Conservation (phyloP, 2,329 filamentous ascomycete genomes). For the Pseudocercospora macadamiae region DNA sequence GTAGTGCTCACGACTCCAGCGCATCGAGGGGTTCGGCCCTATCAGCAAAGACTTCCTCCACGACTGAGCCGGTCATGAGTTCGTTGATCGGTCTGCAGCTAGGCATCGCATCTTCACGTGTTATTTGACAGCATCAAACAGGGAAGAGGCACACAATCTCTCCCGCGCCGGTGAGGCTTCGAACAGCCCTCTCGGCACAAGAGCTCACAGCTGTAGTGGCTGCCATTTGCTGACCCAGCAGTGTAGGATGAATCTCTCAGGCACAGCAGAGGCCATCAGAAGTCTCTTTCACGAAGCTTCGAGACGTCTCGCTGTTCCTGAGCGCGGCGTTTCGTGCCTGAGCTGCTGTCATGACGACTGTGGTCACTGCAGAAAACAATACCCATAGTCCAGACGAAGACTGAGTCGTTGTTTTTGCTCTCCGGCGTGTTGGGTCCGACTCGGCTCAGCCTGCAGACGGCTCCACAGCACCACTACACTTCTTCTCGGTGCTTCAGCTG, state of each 20-base stretch:
- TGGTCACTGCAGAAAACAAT: background rate
- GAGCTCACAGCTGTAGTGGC: background rate
- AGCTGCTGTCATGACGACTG: background rate
- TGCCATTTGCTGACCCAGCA: slow-evolving; percentile 6
- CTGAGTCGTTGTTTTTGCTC: background rate
- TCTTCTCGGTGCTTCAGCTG: slow-evolving; percentile 14
- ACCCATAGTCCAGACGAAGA: background rate
- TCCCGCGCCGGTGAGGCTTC: background rate
- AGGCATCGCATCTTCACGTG: background rate
- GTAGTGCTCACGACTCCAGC: slow-evolving; percentile 3
- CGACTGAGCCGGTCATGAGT: background rate
- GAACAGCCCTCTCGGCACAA: background rate
- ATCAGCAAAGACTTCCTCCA: background rate
- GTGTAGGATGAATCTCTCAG: background rate
- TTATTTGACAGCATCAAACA: background rate
- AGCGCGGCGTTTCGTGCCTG: background rate
- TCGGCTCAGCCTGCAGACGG: slow-evolving; percentile 8
- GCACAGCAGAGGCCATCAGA: background rate
- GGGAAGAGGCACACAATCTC: background rate
- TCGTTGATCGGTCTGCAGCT: background rate
- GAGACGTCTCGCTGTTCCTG: slow-evolving; percentile 2
- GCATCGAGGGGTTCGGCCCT: no score
- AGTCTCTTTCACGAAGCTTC: slow-evolving; percentile 3
- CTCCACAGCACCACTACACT: slow-evolving; percentile 24
- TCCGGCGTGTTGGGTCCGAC: background rate